These are phyloP conservation scores for Chrysoporthe austroafricana DNA, from an alignment of 2,329 filamentous ascomycete species.

Conservation along the genomic window DNA sequence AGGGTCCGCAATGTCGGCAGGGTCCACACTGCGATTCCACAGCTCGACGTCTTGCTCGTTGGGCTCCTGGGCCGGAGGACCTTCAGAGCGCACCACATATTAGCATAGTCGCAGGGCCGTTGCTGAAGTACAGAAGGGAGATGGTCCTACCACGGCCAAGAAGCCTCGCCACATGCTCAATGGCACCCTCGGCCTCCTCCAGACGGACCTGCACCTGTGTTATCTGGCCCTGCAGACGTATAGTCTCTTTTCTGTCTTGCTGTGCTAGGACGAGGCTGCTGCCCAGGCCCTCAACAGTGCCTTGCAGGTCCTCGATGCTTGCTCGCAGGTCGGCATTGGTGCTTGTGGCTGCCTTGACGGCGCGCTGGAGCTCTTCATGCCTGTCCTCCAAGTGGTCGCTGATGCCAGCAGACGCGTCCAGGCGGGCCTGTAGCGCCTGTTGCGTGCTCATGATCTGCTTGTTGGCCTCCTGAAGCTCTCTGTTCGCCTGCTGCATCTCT, in stretches of 20 bases:
- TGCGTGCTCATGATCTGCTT: not conserved
- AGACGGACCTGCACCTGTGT: conserved; percentile 1
- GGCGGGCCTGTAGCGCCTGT: not conserved
- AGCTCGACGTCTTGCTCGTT: not conserved
- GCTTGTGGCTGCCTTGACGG: not conserved
- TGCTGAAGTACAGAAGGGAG: not conserved
- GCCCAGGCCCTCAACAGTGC: not conserved
- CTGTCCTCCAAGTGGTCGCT: not conserved
- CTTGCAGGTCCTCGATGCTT: not conserved
- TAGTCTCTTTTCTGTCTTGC: not conserved
- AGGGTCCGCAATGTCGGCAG: not conserved
- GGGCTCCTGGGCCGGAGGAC: not conserved
- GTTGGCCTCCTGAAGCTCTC: not conserved
- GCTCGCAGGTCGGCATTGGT: not conserved
- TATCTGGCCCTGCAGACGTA: not conserved
- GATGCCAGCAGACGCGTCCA: not conserved
- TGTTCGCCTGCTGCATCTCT: not conserved
- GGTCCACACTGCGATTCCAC: not conserved
- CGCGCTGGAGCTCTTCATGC: not conserved
- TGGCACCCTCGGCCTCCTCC: not conserved
- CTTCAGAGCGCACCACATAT: not conserved
- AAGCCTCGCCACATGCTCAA: not conserved
- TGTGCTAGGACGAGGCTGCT: not conserved
- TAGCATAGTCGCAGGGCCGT: not conserved
- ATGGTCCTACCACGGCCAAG: not conserved